Percentiles rank a stretch among this genome's conserved stretches.
Conservation (phyloP, 345 rosid species). For the Geranium rotundifolium region DNA sequence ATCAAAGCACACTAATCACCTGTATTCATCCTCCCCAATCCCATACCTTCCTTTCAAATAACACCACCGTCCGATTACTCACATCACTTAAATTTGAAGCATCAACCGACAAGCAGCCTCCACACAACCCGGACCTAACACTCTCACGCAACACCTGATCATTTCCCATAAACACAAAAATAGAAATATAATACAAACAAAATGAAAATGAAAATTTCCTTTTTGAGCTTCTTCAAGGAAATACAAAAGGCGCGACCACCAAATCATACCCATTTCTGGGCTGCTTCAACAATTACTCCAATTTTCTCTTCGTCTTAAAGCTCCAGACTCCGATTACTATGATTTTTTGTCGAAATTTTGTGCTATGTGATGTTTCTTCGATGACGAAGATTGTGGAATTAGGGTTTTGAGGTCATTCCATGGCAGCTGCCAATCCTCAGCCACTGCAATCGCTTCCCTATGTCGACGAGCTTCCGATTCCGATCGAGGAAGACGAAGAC, state of each 20-base stretch:
- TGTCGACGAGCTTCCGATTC: conserved; percentile 26
- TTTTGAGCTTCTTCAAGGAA: conserved; percentile 23
- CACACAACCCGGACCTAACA: too few species aligned
- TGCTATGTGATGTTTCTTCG: conserved; percentile 9
- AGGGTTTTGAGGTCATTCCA: conserved; percentile 5
- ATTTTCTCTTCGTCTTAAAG: neutral
- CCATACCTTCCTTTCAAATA: too few species aligned
- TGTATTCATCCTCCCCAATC: too few species aligned
- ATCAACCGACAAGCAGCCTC: too few species aligned
- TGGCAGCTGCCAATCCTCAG: conserved; percentile 52
- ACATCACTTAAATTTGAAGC: too few species aligned
- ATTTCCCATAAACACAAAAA: neutral
- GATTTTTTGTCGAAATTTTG: conserved; percentile 12
- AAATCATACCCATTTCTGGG: conserved; percentile 27
- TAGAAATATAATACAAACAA: too few species aligned
- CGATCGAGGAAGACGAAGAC: conserved; percentile 44
- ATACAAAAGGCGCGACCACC: conserved; percentile 21
- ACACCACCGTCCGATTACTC: too few species aligned
- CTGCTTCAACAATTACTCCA: neutral
- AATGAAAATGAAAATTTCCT: conserved; percentile 8
- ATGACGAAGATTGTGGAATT: conserved; percentile 12
- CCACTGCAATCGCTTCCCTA: conserved; percentile 38
- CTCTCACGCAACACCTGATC: too few species aligned
- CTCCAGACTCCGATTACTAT: neutral
- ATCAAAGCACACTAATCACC: too few species aligned